These are phyloP conservation scores for Myxozyma mucilagina DNA, from an alignment of 805 yeast species.

Conservation along the genomic window DNA sequence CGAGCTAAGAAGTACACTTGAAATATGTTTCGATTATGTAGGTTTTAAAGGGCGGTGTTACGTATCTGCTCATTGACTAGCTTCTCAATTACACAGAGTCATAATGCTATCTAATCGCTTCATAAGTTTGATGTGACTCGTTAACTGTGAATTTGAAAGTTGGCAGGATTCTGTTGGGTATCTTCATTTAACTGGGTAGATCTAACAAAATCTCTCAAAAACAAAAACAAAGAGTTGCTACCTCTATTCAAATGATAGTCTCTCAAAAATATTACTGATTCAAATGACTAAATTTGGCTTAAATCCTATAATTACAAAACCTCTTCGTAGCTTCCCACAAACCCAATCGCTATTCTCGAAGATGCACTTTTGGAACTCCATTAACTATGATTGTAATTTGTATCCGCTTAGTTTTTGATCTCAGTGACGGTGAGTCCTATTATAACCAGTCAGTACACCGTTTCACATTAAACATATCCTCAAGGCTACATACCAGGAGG, in stretches of 20 bases:
- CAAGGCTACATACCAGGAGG: constrained; percentile 60
- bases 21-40: no score
- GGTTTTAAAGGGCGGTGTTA: no score
- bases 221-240: no score
- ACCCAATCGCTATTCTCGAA: neutral
- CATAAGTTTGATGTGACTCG: no score
- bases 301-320: constrained; percentile 15
- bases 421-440: constrained; percentile 29
- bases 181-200: no score
- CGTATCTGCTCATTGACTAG: no score
- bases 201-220: no score
- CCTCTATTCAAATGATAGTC: neutral
- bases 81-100: no score
- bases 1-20: no score
- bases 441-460: neutral
- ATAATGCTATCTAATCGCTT: no score
- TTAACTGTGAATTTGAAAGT: no score
- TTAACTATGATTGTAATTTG: neutral
- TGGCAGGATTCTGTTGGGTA: no score
- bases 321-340: constrained; percentile 6
- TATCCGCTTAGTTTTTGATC: constrained; percentile 20
- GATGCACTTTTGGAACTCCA: constrained; percentile 3
- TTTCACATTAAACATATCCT: neutral
- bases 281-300: neutral
- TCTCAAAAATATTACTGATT: neutral